A percentile compares a stretch with the other conserved stretches of the same genome.
phyloP scores from a whole-genome alignment of 768 basidiomycete genomes.

The Leccinellum albellum region DNA sequence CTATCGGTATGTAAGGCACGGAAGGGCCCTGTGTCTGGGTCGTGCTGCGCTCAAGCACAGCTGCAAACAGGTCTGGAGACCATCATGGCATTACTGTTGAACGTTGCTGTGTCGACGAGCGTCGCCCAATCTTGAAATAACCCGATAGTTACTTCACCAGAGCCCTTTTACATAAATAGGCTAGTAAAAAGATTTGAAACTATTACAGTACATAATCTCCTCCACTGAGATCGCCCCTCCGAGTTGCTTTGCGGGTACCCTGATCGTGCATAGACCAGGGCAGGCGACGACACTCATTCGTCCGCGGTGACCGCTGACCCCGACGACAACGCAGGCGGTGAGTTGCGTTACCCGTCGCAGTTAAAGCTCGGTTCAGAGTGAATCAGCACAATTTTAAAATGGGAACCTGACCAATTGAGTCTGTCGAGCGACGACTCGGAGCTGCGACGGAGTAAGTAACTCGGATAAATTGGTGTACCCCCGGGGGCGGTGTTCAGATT shows the following conservation, averaged over 20 bases:
- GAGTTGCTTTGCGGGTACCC: not conserved
- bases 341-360: not conserved
- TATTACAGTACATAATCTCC: not conserved
- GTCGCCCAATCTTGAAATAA: not conserved
- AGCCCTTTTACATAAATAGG: too few species aligned
- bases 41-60: not conserved
- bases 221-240: not conserved
- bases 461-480: too few species aligned
- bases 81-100: not conserved
- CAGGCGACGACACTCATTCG: not conserved
- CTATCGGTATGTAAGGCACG: not conserved
- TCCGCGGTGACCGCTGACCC: not conserved
- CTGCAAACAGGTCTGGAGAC: not conserved
- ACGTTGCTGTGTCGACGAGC: not conserved
- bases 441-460: too few species aligned
- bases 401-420: too few species aligned
- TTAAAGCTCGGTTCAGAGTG: too few species aligned
- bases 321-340: not conserved
- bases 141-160: too few species aligned
- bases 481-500: too few species aligned
- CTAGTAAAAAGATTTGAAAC: not conserved
- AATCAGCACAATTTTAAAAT: too few species aligned
- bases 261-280: too few species aligned
- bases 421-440: too few species aligned
- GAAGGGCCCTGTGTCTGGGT: not conserved